Base-by-base conservation (phyloP, 306 rosid species). In the Elaeagnus macrophylla region DNA sequence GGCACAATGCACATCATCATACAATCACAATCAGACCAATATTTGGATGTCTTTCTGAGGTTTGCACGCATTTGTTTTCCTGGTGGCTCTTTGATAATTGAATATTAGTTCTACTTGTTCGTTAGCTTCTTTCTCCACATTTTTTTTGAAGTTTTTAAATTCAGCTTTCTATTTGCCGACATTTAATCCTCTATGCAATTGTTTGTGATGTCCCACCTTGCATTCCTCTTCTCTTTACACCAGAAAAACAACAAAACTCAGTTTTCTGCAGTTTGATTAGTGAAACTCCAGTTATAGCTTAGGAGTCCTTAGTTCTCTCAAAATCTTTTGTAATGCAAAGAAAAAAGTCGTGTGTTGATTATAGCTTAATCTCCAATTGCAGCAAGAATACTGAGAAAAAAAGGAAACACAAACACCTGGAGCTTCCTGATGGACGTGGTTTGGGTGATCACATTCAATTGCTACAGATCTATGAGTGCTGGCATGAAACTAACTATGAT, bases 401-500 rank as follows among this genome's bases (percentile, higher is more conserved):
- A 79, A 84, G 96, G 83, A 91, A 91, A 61, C 81, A 69, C 16
- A 51, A 67, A 36, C 50, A 60, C 47, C 25, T 71, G 67, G 79
- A 75, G 63, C 89, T 86, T 78, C 96, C 95, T 67, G 96, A 84
- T 82, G 96, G 96, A 55, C 82, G 76, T 68, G 97, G 97, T 60
- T 82, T 77, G 80, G 97, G 96, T 63, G 97, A 91, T 66, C 95
- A 91, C 64, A 84, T 91, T 66, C 96, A 86, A 41, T 82, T 86
- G 75, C 78, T 91, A 50, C 95, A 91, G 70, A 86, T 84, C 72
- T 91, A 46, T 64, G 93, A 91, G 47, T 63, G 73, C 11, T 86
- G 96, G 96, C 82, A 84, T 72, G 86, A 61, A 56, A 78, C 70
- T 60, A 74, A 82, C 72, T 82, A 71, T 65, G 82, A 82, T 70